phyloP scores from a whole-genome alignment of 1,139 yeast species.

The Debaryomycetaceae sp. region DNA sequence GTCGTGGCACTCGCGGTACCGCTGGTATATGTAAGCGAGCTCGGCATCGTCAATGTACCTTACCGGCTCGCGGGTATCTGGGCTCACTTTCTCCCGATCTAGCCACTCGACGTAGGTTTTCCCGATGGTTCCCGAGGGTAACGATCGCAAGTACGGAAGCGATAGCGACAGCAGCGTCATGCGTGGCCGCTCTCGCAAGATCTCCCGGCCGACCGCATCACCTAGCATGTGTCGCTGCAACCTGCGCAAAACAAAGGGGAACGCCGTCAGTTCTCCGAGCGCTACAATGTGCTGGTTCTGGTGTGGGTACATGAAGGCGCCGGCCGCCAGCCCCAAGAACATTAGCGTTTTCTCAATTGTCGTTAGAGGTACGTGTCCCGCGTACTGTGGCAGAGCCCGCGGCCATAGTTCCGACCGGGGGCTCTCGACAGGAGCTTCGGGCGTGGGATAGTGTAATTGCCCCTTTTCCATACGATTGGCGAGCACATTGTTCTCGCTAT shows the following conservation, averaged over 20 bases:
- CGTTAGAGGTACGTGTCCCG: slow-evolving; percentile 74
- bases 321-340: slow-evolving; percentile 69
- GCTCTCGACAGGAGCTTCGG: slow-evolving; percentile 20
- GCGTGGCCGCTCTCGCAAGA: slow-evolving; percentile 70
- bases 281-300: slow-evolving; percentile 78
- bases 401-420: slow-evolving; percentile 18
- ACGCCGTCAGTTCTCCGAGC: slow-evolving; percentile 86
- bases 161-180: slow-evolving; percentile 67
- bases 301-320: slow-evolving; percentile 77
- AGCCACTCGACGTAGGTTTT: slow-evolving; percentile 72
- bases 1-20: slow-evolving; percentile 95
- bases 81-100: slow-evolving; percentile 79
- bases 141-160: slow-evolving; percentile 44
- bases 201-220: slow-evolving; percentile 66
- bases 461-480: slow-evolving; percentile 54
- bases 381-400: slow-evolving; percentile 44
- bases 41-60: slow-evolving; percentile 82
- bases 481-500: slow-evolving; percentile 38
- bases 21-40: slow-evolving; percentile 79
- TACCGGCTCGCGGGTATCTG: slow-evolving; percentile 87
- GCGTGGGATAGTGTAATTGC: slow-evolving; percentile 33
- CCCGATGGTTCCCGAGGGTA: slow-evolving; percentile 73
- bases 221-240: slow-evolving; percentile 65
- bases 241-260: slow-evolving; percentile 50
- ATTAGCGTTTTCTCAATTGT: slow-evolving; percentile 51